Base-by-base conservation (phyloP, 768 basidiomycete species). In the Amanita jacksonii region DNA sequence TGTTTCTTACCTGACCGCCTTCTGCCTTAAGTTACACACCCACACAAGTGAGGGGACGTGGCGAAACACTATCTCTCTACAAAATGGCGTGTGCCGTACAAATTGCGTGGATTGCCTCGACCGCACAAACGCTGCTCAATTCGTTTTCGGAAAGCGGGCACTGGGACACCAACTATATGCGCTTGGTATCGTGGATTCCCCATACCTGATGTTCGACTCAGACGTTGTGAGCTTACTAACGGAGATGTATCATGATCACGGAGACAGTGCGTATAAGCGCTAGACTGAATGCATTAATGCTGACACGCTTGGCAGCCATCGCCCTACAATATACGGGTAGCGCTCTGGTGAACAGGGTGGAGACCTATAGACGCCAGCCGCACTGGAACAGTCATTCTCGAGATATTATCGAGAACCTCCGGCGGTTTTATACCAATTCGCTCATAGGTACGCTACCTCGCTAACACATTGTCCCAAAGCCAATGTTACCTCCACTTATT, bases 71-170 rank as follows among this genome's bases (percentile, higher is more conserved):
- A 88, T 96, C 50, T 72, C 77, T 1, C 64, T 99, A 8, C 96
- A 99, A 62, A 89, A 85, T 36, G 96, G 96, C 1, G 77, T 98
- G 20, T 87, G 88, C 47, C 75, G 96, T 12, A 91, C 81, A 0
- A 99, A 99, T 55, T 99, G 96, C 55, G 92, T 99, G 0, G 94
- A 99, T 55, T 99, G 94, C 55, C 67, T 99, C 10, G 92, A 96
- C 61, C 79, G 94, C 8, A 98, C 94, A 3, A 98, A 98, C 54
- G 90, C 91, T 3, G 91, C 90, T 0, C 93, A 97, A 55, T 97
- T 97, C 56, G 90, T 94, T 1, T 93, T 97, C 48, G 96, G 91
- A 2, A 94, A 96, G 60, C 81, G 87, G 16, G 96, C 87, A 0
- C 67, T 99, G 13, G 93, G 92, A 0, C 92, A 97, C 60, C 96